These are phyloP conservation scores for Glomus cerebriforme DNA, from an alignment of 192 early-diverging fungal species.

Conservation along the genomic window DNA sequence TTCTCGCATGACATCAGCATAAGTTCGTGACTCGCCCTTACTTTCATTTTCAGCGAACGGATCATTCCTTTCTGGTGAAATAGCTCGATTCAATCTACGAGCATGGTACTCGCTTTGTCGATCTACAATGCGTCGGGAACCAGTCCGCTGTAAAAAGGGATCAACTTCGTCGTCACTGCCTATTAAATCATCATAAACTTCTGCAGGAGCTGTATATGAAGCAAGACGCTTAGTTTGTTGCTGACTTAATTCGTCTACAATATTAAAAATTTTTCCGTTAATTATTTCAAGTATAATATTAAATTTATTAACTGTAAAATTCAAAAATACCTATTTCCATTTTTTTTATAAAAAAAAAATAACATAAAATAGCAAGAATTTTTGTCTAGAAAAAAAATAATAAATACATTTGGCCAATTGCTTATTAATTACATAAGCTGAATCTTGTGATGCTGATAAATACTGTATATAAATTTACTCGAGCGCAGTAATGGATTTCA, in stretches of 20 bases:
- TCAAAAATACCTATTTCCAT: too few species aligned
- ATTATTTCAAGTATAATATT: too few species aligned
- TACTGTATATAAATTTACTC: too few species aligned
- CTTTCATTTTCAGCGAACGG: constrained; percentile 62
- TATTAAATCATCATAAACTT: constrained; percentile 70
- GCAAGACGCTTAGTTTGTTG: constrained; percentile 58
- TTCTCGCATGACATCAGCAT: constrained; percentile 85
- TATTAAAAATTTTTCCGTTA: too few species aligned
- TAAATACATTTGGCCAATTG: too few species aligned
- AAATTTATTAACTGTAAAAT: too few species aligned
- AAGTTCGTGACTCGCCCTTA: constrained; percentile 61
- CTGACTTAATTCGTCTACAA: background rate
- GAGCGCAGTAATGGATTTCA: too few species aligned
- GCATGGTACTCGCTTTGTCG: constrained; percentile 86
- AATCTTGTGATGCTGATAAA: too few species aligned
- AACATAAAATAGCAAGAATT: too few species aligned
- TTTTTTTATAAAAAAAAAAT: too few species aligned
- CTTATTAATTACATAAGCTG: too few species aligned
- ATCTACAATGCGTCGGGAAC: constrained; percentile 73
- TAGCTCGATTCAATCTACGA: constrained; percentile 71
- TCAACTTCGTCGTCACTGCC: constrained; percentile 58
- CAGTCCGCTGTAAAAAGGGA: constrained; percentile 60
- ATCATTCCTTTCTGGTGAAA: constrained; percentile 84
- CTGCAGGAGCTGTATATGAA: constrained; percentile 81
- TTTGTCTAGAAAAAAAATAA: too few species aligned